Conservation (phyloP, 768 basidiomycete genomes). For the Boletus barrowsii region DNA sequence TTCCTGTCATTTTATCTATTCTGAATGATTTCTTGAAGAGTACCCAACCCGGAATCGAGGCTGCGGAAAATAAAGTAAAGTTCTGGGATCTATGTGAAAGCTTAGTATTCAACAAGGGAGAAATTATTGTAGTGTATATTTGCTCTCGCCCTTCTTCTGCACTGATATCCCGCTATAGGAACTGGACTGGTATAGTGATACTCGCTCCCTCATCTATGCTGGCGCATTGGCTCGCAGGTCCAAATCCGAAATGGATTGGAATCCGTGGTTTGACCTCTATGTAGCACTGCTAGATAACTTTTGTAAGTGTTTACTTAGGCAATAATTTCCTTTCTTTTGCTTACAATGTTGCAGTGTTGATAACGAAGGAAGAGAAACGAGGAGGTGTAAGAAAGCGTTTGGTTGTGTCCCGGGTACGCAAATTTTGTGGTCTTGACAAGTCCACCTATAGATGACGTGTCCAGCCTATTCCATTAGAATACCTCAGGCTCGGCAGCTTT, state of each 20-base stretch:
- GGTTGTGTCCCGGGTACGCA: conserved; percentile 64
- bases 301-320: conserved; percentile 42
- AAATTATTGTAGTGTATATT: conserved; percentile 65
- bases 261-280: conserved; percentile 68
- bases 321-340: background rate
- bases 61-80: conserved; percentile 88
- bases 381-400: conserved; percentile 48
- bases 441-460: conserved; percentile 7
- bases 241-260: conserved; percentile 62
- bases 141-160: background rate
- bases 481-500: conserved; percentile 70
- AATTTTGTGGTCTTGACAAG: background rate
- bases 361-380: conserved; percentile 59
- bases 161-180: conserved; percentile 48
- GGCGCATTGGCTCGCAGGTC: conserved; percentile 60
- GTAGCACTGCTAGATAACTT: conserved; percentile 75
- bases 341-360: conserved; percentile 46
- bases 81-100: conserved; percentile 80
- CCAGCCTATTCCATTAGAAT: conserved; percentile 79
- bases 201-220: conserved; percentile 66
- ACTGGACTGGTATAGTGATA: conserved; percentile 76
- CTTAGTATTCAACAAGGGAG: conserved; percentile 70
- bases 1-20: conserved; percentile 69
- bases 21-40: conserved; percentile 74
- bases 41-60: conserved; percentile 86